Evolutionary conservation across 257 asterid genomes (phyloP).

Genomic region (Solanum clarkiae): DNA sequence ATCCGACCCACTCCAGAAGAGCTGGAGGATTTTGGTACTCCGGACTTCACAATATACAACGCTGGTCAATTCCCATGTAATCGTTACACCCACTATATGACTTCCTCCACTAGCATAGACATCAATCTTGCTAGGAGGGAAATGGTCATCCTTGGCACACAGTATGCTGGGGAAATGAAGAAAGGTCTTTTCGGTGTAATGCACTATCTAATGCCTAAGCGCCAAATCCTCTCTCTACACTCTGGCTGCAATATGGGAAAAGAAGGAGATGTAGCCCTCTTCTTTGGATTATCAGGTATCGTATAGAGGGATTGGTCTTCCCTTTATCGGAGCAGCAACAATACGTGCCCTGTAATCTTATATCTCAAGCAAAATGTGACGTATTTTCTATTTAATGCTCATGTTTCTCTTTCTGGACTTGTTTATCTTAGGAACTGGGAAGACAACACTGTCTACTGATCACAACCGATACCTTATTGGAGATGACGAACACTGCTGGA

Average conservation of each 20-base stretch:
- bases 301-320: neutral
- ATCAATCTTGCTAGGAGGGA: slow-evolving; percentile 74
- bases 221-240: slow-evolving; percentile 77
- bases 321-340: slow-evolving; percentile 4
- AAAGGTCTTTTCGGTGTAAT: slow-evolving; percentile 82
- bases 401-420: neutral
- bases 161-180: slow-evolving; percentile 97
- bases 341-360: neutral
- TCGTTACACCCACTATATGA: slow-evolving; percentile 89
- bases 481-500: slow-evolving; percentile 99
- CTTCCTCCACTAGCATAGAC: slow-evolving; percentile 94
- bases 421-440: slow-evolving; percentile 62
- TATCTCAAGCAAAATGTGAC: neutral
- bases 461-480: slow-evolving; percentile 79
- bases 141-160: slow-evolving; percentile 95
- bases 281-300: slow-evolving; percentile 87
- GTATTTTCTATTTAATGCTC: neutral
- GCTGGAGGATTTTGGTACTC: slow-evolving; percentile 81
- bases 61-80: slow-evolving; percentile 94
- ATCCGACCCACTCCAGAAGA: slow-evolving; percentile 89
- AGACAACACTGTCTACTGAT: slow-evolving; percentile 85
- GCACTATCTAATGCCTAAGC: slow-evolving; percentile 98
- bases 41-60: slow-evolving; percentile 94
- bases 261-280: slow-evolving; percentile 86
- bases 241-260: slow-evolving; percentile 91